Evolutionary conservation across 2,329 filamentous ascomycete genomes (phyloP).

Genomic region (Sporothrix phasma): DNA sequence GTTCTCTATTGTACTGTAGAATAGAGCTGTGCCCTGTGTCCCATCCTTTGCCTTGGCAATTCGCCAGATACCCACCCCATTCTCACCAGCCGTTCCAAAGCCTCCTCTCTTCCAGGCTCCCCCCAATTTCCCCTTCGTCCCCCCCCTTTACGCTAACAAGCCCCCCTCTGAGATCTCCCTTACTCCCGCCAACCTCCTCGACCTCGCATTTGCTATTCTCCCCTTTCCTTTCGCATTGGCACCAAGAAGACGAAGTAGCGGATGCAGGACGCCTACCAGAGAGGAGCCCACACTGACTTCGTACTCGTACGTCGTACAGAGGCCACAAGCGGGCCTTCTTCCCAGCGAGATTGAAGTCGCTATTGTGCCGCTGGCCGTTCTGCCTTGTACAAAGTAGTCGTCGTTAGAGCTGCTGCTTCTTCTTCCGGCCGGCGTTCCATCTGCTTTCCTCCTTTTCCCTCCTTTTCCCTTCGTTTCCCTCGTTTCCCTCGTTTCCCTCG

Average conservation of each 20-base stretch:
- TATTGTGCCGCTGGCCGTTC: no score
- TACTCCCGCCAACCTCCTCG: background rate
- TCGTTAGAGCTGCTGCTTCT: no score
- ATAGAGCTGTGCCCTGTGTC: background rate
- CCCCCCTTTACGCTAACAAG: background rate
- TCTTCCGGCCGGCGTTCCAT: no score
- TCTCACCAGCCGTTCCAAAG: background rate
- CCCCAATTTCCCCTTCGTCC: constrained; percentile 3
- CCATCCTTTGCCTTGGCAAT: background rate
- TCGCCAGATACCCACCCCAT: background rate
- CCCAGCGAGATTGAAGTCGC: background rate
- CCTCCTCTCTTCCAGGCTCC: background rate
- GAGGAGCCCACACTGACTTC: background rate
- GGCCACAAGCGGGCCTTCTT: background rate
- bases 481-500: background rate
- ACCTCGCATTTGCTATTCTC: background rate
- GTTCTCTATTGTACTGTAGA: background rate
- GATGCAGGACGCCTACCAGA: background rate
- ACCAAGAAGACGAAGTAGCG: background rate
- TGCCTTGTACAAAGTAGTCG: no score
- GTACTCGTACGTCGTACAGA: background rate
- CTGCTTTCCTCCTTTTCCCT: no score
- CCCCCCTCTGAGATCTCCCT: constrained; percentile 5
- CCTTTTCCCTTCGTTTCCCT: no score
- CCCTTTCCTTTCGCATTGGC: constrained; percentile 1